Evolutionary conservation across 495 filamentous ascomycete species (phyloP), one percentile per base, ranked within the genome.

Genomic region (Podospora pseudocomata): DNA sequence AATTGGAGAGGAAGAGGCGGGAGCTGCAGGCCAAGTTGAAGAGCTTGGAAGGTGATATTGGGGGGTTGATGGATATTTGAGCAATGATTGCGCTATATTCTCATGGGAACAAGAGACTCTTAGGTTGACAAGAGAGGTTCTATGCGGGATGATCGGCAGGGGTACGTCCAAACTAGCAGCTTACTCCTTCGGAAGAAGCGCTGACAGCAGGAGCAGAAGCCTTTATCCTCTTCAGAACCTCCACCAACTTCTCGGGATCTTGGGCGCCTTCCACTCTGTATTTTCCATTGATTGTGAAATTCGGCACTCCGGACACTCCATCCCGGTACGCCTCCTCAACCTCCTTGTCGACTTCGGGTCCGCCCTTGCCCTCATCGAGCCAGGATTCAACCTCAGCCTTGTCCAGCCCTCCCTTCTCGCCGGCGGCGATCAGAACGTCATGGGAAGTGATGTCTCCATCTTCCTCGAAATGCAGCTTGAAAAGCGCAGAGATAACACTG

Each of bases 31-130:
- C 87, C 44, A 86, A 92, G 64, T 86, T 97, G 32, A 87, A 81
- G 60, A 88, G 87, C 3, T 91, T 97, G 85, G 93, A 94, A 68
- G 87, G 85, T 67, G 92, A 97, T 76, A 78, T 97, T 20, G 88
- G 87, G 3, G 89, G 88, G 0, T 73, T 96, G 30, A 68, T 82
- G 63, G 72, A 82, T 64, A 75, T 83, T 68, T 82, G 63, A 34
- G n/a, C 4, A 32, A 5, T 13, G 34, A 13, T 49, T 16, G 39
- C 9, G 13, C 2, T 5, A 3, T 13, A 13, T 5, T 49, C 13
- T 49, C 39, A 49, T 49, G 5, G 1, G 23, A 23, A 23, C 23
- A 23, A 23, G 39, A 13, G 15, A 3, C 9, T 18, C 9, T 11
- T 2, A 49, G 13, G 15, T 49, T 49, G 30, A 32, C 34, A 2